Base-by-base conservation (phyloP, 164 flowering plant species). In the Vitis labrusca region DNA sequence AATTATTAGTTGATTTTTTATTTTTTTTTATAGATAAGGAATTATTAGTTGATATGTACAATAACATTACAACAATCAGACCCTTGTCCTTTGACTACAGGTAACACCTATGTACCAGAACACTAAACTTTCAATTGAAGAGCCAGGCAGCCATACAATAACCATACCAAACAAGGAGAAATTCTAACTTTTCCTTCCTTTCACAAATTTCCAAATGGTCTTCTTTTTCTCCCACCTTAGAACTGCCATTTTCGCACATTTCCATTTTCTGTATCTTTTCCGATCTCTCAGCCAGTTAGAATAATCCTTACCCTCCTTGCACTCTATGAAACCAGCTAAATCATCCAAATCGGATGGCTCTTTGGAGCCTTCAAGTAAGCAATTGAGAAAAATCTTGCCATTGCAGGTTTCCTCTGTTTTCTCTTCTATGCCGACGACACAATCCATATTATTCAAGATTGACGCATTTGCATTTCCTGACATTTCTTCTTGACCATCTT, bases 281-380 rank as follows among this genome's bases (percentile, higher is more conserved):
- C 86, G 68, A 52, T 71, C 70, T 74, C 83, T 88, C 76, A 86
- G 65, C 96, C 94, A 92, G 23, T 32, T 54, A 7, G 82, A 47
- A 76, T 92, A 94, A 75, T 94, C 92, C 75, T 86, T 92, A 16
- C 90, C 93, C 19, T 32, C 59, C 69, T 83, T 80, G 84, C 94
- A 89, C 77, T 69, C 90, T 4, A 94, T 69, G 68, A 92, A 94
- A 72, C 86, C 88, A 19, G 79, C 79, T 73, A 94, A 74, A 58
- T 91, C 97, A 67, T 85, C 87, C 51, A 77, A 60, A 66, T 85
- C 89, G 8, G 84, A 44, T 48, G 59, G n/a, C 14, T 52, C 72
- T 2, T 44, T 9, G 15, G 69, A 5, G 47, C 52, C 62, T 17
- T 64, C 57, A 12, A 68, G 23, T 27, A 82, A 8, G 55, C 85